Percentiles rank a stretch among this genome's conserved stretches.
phyloP scores from a whole-genome alignment of 2,329 filamentous ascomycete species.

The Cercospora sesami region DNA sequence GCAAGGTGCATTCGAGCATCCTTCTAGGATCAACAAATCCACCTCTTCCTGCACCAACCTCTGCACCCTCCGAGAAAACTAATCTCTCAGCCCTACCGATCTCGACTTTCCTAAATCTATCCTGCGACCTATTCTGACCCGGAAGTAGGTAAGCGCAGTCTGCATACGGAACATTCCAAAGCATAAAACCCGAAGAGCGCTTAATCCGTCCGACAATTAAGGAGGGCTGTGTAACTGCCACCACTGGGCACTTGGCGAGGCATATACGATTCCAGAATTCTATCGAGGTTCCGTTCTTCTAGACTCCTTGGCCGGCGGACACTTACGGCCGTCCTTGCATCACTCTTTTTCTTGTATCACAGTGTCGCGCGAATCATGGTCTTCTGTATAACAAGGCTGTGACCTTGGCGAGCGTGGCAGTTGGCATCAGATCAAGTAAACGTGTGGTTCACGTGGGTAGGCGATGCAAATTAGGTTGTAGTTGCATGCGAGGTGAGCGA shows the following conservation, averaged over 20 bases:
- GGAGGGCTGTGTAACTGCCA: not conserved
- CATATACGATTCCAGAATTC: not conserved
- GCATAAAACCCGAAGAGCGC: not conserved
- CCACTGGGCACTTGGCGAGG: not conserved
- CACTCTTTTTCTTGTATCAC: not conserved
- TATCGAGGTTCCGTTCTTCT: not conserved
- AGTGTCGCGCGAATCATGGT: not conserved
- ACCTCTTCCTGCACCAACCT: not conserved
- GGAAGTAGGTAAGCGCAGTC: not conserved
- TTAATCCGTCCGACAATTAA: not conserved
- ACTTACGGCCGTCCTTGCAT: not conserved
- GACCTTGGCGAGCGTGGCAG: conserved; percentile 1
- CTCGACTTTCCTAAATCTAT: not conserved
- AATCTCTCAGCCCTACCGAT: not conserved
- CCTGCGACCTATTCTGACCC: not conserved
- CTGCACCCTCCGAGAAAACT: not conserved
- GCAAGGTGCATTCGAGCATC: not conserved
- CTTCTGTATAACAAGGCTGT: not conserved
- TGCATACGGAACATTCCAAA: not conserved
- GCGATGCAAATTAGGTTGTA: not conserved
- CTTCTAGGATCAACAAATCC: not conserved
- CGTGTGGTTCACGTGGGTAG: not conserved
- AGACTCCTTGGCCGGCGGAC: conserved; percentile 1
- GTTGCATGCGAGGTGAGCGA: not conserved
- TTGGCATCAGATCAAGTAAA: not conserved